A percentile compares a stretch with the other conserved stretches of the same genome.
Conservation (phyloP, 208 protist species). For the Wallacemonas sp. region DNA sequence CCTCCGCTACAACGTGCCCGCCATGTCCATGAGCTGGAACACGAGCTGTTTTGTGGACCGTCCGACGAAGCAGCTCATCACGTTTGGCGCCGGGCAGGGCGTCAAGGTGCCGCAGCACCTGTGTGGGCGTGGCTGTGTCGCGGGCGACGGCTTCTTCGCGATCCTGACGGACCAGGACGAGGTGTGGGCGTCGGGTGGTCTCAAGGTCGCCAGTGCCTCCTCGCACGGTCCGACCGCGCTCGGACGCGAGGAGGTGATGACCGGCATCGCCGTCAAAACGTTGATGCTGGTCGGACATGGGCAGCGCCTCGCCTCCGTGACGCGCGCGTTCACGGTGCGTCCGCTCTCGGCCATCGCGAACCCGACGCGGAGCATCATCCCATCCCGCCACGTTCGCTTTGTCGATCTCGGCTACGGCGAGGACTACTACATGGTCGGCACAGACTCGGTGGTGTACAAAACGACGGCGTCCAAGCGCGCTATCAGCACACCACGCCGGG, state of each 20-base stretch:
- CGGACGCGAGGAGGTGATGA: slow-evolving; percentile 64
- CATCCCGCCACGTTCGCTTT: slow-evolving; percentile 70
- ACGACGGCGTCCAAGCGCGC: slow-evolving; percentile 64
- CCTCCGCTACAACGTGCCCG: slow-evolving; percentile 83
- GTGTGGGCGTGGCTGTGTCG: slow-evolving; percentile 73
- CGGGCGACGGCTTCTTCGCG: slow-evolving; percentile 82
- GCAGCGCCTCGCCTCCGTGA: slow-evolving; percentile 67
- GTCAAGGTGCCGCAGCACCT: slow-evolving; percentile 82
- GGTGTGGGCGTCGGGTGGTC: slow-evolving; percentile 79
- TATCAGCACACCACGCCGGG: slow-evolving; percentile 78
- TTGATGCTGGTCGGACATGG: slow-evolving; percentile 80
- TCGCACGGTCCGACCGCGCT: slow-evolving; percentile 44
- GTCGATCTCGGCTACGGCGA: slow-evolving; percentile 79
- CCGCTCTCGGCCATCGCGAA: slow-evolving; percentile 76
- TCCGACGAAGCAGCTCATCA: slow-evolving; percentile 69
- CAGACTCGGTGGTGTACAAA: slow-evolving; percentile 86
- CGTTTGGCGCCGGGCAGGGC: slow-evolving; percentile 71
- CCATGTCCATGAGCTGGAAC: slow-evolving; percentile 88
- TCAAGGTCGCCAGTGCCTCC: slow-evolving; percentile 59
- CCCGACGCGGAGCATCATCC: slow-evolving; percentile 74
- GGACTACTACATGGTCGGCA: slow-evolving; percentile 90
- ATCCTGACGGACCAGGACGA: slow-evolving; percentile 86
- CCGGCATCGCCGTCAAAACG: slow-evolving; percentile 58
- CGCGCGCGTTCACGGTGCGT: slow-evolving; percentile 75
- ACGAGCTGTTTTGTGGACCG: slow-evolving; percentile 85